These are phyloP conservation scores for Phialemonium atrogriseum DNA, from an alignment of 2,329 filamentous ascomycete species.

Conservation along the genomic window DNA sequence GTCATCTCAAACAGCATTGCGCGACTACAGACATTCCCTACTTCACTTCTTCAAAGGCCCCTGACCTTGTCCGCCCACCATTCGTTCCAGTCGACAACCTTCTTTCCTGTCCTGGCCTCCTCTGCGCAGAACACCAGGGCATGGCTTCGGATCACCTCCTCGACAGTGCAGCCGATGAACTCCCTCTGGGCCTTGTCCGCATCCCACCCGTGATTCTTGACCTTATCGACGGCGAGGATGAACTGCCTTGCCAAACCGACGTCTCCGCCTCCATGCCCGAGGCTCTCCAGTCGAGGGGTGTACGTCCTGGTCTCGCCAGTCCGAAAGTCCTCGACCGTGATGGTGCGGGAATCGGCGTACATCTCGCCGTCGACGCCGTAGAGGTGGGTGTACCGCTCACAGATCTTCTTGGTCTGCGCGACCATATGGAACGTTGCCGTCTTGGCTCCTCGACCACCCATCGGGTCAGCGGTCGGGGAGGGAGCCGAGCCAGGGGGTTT, in stretches of 20 bases:
- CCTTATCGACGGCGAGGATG: constrained; percentile 69
- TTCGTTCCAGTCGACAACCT: constrained; percentile 63
- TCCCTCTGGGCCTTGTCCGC: constrained; percentile 65
- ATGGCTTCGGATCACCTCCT: constrained; percentile 84
- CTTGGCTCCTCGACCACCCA: constrained; percentile 57
- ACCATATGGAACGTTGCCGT: constrained; percentile 91
- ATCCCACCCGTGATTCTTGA: constrained; percentile 61
- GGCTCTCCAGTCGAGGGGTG: constrained; percentile 50
- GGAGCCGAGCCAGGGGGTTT: constrained; percentile 11
- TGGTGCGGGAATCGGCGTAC: constrained; percentile 70
- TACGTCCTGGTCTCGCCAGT: constrained; percentile 46
- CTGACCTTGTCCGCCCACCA: constrained; percentile 64
- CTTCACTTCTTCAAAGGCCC: too few species aligned
- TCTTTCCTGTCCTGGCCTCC: constrained; percentile 63
- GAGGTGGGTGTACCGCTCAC: constrained; percentile 73
- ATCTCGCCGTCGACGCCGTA: constrained; percentile 86
- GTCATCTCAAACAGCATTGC: too few species aligned
- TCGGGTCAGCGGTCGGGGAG: constrained; percentile 11
- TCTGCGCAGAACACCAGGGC: constrained; percentile 92
- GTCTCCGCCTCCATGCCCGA: constrained; percentile 69
- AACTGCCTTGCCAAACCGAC: constrained; percentile 75
- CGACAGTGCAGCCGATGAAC: constrained; percentile 72
- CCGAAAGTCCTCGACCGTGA: constrained; percentile 66
- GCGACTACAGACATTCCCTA: too few species aligned
- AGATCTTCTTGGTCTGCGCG: constrained; percentile 79